Conservation (phyloP, 2,329 filamentous ascomycete species). For the Mycosphaerella sp. region DNA sequence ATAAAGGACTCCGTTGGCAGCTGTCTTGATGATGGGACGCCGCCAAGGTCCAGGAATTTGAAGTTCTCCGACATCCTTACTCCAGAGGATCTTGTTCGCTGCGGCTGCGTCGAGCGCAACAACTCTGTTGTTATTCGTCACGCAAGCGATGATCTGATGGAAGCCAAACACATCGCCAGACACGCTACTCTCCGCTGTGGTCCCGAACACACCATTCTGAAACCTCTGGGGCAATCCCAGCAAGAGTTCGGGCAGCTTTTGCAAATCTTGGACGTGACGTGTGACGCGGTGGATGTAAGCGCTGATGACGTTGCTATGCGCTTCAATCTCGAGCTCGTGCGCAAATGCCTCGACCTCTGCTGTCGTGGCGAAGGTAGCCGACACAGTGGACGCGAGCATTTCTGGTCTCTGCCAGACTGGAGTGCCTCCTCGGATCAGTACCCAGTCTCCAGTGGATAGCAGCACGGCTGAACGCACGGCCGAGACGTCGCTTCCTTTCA, state of each 20-base stretch:
- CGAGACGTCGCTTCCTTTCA: constrained; percentile 59
- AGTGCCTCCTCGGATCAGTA: constrained; percentile 75
- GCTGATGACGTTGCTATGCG: constrained; percentile 67
- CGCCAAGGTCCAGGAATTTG: constrained; percentile 49
- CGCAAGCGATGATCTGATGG: constrained; percentile 74
- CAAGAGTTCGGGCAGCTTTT: constrained; percentile 68
- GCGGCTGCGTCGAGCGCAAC: constrained; percentile 73
- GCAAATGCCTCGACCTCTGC: constrained; percentile 62
- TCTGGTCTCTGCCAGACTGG: constrained; percentile 75
- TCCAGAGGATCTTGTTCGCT: constrained; percentile 71
- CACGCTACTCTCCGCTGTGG: constrained; percentile 41
- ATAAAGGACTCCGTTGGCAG: constrained; percentile 37
- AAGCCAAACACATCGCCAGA: constrained; percentile 75
- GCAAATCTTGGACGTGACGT: constrained; percentile 72
- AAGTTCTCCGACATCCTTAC: constrained; percentile 55
- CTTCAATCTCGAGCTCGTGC: constrained; percentile 76
- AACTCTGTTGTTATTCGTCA: constrained; percentile 70
- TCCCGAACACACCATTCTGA: constrained; percentile 45
- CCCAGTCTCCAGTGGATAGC: constrained; percentile 64
- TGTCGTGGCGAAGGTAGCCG: constrained; percentile 69
- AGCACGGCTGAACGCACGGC: constrained; percentile 73
- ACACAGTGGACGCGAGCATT: constrained; percentile 69
- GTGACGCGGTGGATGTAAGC: constrained; percentile 86
- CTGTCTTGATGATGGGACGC: constrained; percentile 31
- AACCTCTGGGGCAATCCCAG: constrained; percentile 62